Evolutionary conservation across 345 rosid genomes (phyloP).

Genomic region (Mercurialis annua): DNA sequence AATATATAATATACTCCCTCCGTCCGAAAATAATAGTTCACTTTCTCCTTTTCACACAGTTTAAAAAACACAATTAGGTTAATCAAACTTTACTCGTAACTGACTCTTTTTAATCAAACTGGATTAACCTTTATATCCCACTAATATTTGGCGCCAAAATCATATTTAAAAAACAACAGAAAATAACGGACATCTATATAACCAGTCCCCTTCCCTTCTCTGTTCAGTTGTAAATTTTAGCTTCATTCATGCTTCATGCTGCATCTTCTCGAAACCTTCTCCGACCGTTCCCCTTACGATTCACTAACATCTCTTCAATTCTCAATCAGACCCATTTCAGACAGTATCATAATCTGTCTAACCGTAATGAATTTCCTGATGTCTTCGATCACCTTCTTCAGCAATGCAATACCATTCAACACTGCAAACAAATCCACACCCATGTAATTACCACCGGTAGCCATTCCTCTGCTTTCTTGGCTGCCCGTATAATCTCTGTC

Average conservation of each 20-base stretch:
- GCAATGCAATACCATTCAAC: conserved; percentile 30
- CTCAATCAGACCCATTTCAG: conserved; percentile 11
- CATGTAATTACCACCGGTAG: conserved; percentile 35
- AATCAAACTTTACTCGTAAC: too few species aligned
- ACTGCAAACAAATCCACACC: conserved; percentile 42
- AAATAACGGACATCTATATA: neutral
- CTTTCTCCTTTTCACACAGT: too few species aligned
- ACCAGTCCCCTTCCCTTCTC: neutral
- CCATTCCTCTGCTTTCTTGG: conserved; percentile 43
- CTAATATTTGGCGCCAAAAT: too few species aligned
- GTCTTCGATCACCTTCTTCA: conserved; percentile 41
- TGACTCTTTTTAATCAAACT: too few species aligned
- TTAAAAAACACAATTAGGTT: too few species aligned
- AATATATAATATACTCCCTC: too few species aligned
- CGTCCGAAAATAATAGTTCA: too few species aligned
- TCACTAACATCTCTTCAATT: conserved; percentile 16
- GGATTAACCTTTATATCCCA: too few species aligned
- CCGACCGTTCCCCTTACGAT: neutral
- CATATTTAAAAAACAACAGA: too few species aligned
- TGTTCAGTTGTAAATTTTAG: too few species aligned
- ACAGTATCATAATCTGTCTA: conserved; percentile 14
- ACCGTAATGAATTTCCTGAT: conserved; percentile 25
- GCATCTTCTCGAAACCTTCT: neutral
- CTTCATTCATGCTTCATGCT: conserved; percentile 17
- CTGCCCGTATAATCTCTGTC: conserved; percentile 46